phyloP scores from a whole-genome alignment of 1,139 yeast genomes.

The Barnettozyma hawaiiensis region DNA sequence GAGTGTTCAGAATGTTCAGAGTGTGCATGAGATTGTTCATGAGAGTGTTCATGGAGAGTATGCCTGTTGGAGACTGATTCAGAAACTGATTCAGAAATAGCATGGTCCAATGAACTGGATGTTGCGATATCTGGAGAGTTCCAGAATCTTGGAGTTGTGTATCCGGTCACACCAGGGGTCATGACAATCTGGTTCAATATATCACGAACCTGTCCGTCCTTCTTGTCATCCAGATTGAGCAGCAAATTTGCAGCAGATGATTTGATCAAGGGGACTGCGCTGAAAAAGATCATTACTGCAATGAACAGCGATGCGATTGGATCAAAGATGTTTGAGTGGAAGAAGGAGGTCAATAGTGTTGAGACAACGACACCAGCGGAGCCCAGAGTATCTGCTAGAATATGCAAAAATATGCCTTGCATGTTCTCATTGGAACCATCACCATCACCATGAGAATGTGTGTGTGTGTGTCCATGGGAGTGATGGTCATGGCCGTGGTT shows the following conservation, averaged over 20 bases:
- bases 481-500: constrained; percentile 52
- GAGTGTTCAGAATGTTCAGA: constrained; percentile 17
- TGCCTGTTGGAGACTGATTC: constrained; percentile 27
- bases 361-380: constrained; percentile 94
- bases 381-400: constrained; percentile 92
- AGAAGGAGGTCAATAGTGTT: constrained; percentile 57
- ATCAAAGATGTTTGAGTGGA: constrained; percentile 63
- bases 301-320: constrained; percentile 89
- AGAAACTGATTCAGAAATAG: constrained; percentile 14
- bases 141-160: constrained; percentile 91
- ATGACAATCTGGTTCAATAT: constrained; percentile 61
- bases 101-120: constrained; percentile 13
- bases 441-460: constrained; percentile 21
- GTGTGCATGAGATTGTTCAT: constrained; percentile 24
- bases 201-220: constrained; percentile 57
- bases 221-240: constrained; percentile 49
- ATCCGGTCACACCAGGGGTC: constrained; percentile 77
- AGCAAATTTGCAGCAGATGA: constrained; percentile 76
- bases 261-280: constrained; percentile 78
- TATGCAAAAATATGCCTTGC: constrained; percentile 91
- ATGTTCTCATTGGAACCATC: constrained; percentile 65
- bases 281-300: constrained; percentile 69
- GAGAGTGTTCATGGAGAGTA: constrained; percentile 22
- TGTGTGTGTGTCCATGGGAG: constrained; percentile 26
- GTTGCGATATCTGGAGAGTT: constrained; percentile 10